Percentiles rank a stretch among this genome's conserved stretches.
phyloP scores from a whole-genome alignment of 768 basidiomycete species.

The Boletus vinaceobasis region DNA sequence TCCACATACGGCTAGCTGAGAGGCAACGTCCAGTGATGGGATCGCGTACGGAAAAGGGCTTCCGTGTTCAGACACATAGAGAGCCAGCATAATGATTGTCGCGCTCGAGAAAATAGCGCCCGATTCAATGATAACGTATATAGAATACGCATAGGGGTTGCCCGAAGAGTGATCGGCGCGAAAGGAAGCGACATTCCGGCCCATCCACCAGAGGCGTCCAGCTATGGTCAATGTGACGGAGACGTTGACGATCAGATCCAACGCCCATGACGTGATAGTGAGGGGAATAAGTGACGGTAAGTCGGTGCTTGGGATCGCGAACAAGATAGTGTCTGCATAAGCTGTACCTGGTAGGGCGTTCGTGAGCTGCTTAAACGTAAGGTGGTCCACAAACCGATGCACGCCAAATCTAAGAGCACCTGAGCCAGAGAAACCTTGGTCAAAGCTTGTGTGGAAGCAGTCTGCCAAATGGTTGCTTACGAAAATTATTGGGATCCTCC shows the following conservation, averaged over 20 bases:
- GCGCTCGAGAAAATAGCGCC: conserved; percentile 17
- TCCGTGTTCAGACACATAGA: conserved; percentile 6
- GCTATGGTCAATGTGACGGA: conserved; percentile 23
- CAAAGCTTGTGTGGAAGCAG: not conserved
- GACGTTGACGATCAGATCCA: conserved; percentile 22
- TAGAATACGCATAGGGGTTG: conserved; percentile 12
- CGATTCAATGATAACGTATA: conserved; percentile 19
- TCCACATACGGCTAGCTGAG: conserved; percentile 18
- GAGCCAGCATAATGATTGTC: conserved; percentile 17
- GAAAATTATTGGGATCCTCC: conserved; percentile 17
- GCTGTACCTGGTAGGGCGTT: conserved; percentile 3
- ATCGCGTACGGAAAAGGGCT: conserved; percentile 11
- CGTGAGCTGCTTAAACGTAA: not conserved
- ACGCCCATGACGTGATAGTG: conserved; percentile 13
- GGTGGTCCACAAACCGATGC: conserved; percentile 13
- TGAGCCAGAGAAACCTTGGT: not conserved
- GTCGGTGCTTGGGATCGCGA: conserved; percentile 9
- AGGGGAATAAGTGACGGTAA: conserved; percentile 5
- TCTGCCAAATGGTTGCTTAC: conserved; percentile 3
- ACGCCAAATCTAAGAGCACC: conserved; percentile 20
- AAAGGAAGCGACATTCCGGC: conserved; percentile 7
- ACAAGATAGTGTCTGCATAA: conserved; percentile 9
- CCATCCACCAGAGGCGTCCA: conserved; percentile 19
- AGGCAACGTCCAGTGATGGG: conserved; percentile 14
- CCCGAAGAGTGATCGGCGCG: not conserved